Evolutionary conservation across 1,139 yeast genomes (phyloP).

Genomic region (Suhomyces yuchorum): DNA sequence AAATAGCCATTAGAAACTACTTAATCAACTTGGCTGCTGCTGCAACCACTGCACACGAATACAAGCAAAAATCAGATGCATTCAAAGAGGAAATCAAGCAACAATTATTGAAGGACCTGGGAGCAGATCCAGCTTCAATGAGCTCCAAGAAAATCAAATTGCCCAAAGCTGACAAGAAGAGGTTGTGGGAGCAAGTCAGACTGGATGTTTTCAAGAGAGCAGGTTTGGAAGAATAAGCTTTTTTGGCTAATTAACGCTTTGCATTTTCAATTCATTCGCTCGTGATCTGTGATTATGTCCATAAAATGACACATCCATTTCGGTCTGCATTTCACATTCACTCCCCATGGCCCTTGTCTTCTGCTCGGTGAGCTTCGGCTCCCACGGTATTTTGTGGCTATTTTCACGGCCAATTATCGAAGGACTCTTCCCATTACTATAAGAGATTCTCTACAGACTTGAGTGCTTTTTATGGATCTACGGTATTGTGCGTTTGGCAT

Average conservation of each 20-base stretch:
- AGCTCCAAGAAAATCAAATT: conserved; percentile 34
- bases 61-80: conserved; percentile 42
- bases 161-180: conserved; percentile 45
- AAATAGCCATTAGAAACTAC: conserved; percentile 52
- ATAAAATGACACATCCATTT: neutral
- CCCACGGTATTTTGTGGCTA: neutral
- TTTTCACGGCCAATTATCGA: neutral
- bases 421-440: neutral
- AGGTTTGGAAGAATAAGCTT: conserved; percentile 37
- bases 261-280: conserved; percentile 1
- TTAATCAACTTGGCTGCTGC: conserved; percentile 56
- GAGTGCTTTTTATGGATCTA: too few species aligned
- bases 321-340: neutral
- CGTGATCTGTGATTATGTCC: neutral
- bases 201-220: conserved; percentile 52
- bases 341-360: neutral
- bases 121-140: conserved; percentile 16
- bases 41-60: conserved; percentile 56
- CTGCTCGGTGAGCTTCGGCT: neutral
- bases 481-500: neutral
- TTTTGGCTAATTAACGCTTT: neutral
- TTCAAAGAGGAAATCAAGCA: conserved; percentile 29
- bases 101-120: conserved; percentile 17
- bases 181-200: conserved; percentile 53
- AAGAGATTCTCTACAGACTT: too few species aligned